Percentiles rank a stretch among this genome's conserved stretches.
These are phyloP conservation scores for Xylaria acuta DNA, from an alignment of 495 filamentous ascomycete species.

Conservation along the genomic window DNA sequence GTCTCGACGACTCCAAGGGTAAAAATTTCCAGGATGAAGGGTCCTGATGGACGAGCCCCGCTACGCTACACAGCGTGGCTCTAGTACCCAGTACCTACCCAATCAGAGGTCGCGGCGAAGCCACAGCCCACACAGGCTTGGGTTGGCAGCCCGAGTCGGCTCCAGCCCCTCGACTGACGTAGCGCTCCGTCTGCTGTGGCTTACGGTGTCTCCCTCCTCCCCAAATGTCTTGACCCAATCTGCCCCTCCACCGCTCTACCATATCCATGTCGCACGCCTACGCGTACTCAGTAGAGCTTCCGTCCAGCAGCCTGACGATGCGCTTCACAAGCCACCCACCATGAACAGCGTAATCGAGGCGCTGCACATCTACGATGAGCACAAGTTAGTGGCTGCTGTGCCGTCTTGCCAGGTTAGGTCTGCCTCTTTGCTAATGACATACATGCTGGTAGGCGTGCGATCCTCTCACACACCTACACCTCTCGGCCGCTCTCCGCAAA, in stretches of 20 bases:
- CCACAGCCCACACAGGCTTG: not conserved
- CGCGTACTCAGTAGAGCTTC: too few relatives aligned
- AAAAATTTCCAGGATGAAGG: slow-evolving; percentile 37
- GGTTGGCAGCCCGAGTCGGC: not conserved
- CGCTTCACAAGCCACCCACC: slow-evolving; percentile 36
- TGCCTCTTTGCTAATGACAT: slow-evolving; percentile 25
- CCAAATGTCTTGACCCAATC: not conserved
- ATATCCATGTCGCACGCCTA: not conserved
- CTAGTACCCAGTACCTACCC: not conserved
- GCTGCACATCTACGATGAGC: slow-evolving; percentile 93
- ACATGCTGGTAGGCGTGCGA: slow-evolving; percentile 37
- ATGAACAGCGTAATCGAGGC: slow-evolving; percentile 93
- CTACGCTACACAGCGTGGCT: not conserved
- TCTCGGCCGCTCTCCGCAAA: slow-evolving; percentile 78
- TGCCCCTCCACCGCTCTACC: slow-evolving; percentile 16
- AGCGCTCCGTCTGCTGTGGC: not conserved
- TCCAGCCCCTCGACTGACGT: slow-evolving; percentile 6
- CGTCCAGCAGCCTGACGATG: slow-evolving; percentile 24
- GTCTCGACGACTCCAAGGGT: slow-evolving; percentile 20
- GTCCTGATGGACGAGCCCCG: slow-evolving; percentile 13
- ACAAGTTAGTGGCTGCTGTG: slow-evolving; percentile 64
- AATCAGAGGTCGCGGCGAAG: too few relatives aligned
- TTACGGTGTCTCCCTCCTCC: not conserved
- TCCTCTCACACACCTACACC: slow-evolving; percentile 65
- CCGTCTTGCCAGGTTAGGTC: not conserved